phyloP scores from a whole-genome alignment of 176 grass and related monocot genomes.

The Aegilops bicornis region DNA sequence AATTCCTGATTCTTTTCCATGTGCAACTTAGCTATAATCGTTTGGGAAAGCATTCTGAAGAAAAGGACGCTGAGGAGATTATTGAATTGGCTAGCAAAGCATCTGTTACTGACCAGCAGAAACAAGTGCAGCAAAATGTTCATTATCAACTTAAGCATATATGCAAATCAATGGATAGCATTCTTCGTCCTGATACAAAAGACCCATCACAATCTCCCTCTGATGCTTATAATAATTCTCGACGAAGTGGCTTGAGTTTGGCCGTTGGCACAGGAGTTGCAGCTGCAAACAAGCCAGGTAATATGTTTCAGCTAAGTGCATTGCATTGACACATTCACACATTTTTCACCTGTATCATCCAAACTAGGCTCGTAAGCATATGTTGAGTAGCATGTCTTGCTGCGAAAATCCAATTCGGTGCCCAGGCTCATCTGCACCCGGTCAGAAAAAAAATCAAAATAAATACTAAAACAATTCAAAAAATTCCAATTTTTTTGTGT shows the following conservation, averaged over 20 bases:
- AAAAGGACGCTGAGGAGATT: slow-evolving; percentile 82
- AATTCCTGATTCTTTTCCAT: slow-evolving; percentile 3
- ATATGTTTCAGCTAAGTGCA: slow-evolving; percentile 18
- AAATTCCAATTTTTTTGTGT: no score
- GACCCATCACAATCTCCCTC: slow-evolving; percentile 24
- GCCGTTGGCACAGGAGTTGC: slow-evolving; percentile 46
- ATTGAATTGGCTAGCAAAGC: slow-evolving; percentile 81
- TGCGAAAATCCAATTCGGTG: neutral
- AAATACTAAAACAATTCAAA: no score
- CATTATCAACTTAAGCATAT: slow-evolving; percentile 74
- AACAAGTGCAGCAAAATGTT: slow-evolving; percentile 88
- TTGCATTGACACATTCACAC: neutral
- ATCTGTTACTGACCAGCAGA: slow-evolving; percentile 74
- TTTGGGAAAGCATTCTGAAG: slow-evolving; percentile 70
- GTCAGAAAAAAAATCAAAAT: no score
- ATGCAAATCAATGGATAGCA: slow-evolving; percentile 62
- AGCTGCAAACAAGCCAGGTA: slow-evolving; percentile 56
- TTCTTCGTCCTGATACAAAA: slow-evolving; percentile 52
- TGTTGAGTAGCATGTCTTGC: neutral
- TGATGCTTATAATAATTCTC: slow-evolving; percentile 39
- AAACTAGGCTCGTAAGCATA: slow-evolving; percentile 1
- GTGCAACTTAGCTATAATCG: slow-evolving; percentile 68
- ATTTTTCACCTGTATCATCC: neutral
- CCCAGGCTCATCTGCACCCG: no score
- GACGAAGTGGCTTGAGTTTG: slow-evolving; percentile 72